Evolutionary conservation across 345 rosid species (phyloP), one percentile per base, ranked within the genome.

Genomic region (Camelina sativa): DNA sequence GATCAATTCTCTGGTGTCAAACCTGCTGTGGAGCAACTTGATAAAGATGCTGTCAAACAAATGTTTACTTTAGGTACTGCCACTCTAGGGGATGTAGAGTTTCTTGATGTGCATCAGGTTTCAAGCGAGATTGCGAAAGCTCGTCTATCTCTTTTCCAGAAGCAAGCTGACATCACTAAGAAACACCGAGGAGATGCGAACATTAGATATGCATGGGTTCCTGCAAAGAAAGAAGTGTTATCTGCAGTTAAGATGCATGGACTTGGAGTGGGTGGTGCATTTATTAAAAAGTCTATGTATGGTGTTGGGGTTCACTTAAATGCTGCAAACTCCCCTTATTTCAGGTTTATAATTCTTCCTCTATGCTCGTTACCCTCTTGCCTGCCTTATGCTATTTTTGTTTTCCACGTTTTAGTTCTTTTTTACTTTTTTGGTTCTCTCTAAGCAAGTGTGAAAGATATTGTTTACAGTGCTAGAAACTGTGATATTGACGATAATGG

Each of bases 401-500:
- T 50, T 41, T 73, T 63, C 35, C 12, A 15, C 1, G 5, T 46
- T 47, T 11, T 58, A 17, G 70, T 44, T 73, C 7, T 1, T 44
- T 28, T 28, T 67, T 60, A 17, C 6, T 61, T 23, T 25, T 25
- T 25, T 25, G 37, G 23, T 20, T 75, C 57, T 60, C n/a, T 60
- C 35, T 68, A 43, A 75, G 79, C n/a, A 67, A 20, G 51, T 46
- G 64, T 53, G 79, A 30, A 44, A 61, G 63, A 66, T 80, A 72
- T 78, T 73, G 72, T 66, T 75, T 63, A 61, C 91, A 94, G 98
- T 86, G 93, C 88, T 56, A 86, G 70, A 11, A 79, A 72, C 78
- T 90, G 89, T 85, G 96, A 85, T 91, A 80, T 86, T 86, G 98
- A 94, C 78, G 93, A 91, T 85, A 86, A 90, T 73, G 96, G 93